A percentile compares a stretch with the other conserved stretches of the same genome.
Evolutionary conservation across 768 basidiomycete genomes (phyloP).

Genomic region (Lentinula raphanica): DNA sequence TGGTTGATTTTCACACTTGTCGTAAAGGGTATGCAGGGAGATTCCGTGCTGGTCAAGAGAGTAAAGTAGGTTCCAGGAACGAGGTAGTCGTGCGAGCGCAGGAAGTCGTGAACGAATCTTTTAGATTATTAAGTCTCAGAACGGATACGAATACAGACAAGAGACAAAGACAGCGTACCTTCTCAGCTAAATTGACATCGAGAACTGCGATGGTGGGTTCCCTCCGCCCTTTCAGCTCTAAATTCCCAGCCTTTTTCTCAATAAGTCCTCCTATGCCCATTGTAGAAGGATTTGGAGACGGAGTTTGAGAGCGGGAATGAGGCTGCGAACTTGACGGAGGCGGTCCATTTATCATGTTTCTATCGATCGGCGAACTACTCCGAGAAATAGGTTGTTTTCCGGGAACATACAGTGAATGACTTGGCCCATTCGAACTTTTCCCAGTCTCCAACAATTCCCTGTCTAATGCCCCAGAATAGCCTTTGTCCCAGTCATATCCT

Average conservation of each 20-base stretch:
- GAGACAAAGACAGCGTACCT: conserved; percentile 41
- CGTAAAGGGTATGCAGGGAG: conserved; percentile 83
- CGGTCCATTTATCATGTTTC: neutral
- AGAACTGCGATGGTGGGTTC: conserved; percentile 52
- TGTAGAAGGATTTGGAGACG: neutral
- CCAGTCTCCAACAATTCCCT: conserved; percentile 23
- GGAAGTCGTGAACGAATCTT: conserved; percentile 73
- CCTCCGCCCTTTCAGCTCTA: conserved; percentile 52
- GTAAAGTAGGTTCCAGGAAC: conserved; percentile 75
- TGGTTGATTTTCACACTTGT: conserved; percentile 44
- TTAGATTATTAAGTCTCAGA: neutral
- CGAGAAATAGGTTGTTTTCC: neutral
- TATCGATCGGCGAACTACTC: neutral
- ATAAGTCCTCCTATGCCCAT: conserved; percentile 38
- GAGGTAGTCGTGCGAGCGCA: conserved; percentile 64
- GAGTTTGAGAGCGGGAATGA: conserved; percentile 6
- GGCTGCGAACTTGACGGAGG: neutral
- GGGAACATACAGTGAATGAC: neutral
- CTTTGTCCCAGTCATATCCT: conserved; percentile 61
- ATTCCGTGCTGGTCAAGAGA: conserved; percentile 95
- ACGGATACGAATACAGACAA: neutral
- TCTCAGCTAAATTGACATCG: conserved; percentile 46
- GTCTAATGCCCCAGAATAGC: conserved; percentile 46
- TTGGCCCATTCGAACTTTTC: conserved; percentile 2
- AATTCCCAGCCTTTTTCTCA: conserved; percentile 44